These are phyloP conservation scores for Bacidia rubella DNA, from an alignment of 495 filamentous ascomycete species.

Conservation along the genomic window DNA sequence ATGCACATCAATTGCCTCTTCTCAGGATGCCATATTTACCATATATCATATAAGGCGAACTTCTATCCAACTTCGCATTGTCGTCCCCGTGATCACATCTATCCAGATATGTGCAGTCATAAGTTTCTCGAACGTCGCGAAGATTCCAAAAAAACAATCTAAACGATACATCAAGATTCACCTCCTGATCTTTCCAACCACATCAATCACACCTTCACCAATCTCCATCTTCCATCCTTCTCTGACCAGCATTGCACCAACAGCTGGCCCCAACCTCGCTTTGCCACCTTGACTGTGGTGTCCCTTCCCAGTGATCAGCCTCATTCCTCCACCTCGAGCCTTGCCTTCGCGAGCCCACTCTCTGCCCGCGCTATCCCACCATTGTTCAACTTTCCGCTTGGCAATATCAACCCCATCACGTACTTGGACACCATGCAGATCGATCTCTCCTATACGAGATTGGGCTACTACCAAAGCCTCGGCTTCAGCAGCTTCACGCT, in stretches of 20 bases:
- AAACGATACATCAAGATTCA: not conserved
- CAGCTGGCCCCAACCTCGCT: slow-evolving; percentile 64
- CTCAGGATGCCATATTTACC: no score
- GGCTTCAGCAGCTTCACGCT: slow-evolving; percentile 26
- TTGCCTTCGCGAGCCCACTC: slow-evolving; percentile 25
- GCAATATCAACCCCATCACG: slow-evolving; percentile 66
- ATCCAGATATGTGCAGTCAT: no score
- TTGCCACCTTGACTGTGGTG: slow-evolving; percentile 65
- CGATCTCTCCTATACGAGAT: slow-evolving; percentile 42
- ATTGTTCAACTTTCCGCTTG: slow-evolving; percentile 46
- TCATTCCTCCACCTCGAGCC: slow-evolving; percentile 31
- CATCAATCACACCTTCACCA: slow-evolving; percentile 47
- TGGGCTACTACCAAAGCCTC: slow-evolving; percentile 48
- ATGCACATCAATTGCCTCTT: no score
- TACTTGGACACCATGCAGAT: slow-evolving; percentile 78
- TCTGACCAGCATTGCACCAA: slow-evolving; percentile 55
- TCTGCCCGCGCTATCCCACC: slow-evolving; percentile 65
- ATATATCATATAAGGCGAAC: no score
- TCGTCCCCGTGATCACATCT: no score
- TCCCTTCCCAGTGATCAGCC: slow-evolving; percentile 70
- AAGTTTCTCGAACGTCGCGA: no score
- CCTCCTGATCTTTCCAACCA: slow-evolving; percentile 38
- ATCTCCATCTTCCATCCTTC: slow-evolving; percentile 78
- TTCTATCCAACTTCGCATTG: no score
- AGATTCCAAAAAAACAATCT: no score